Percentiles rank a stretch among this genome's conserved stretches.
These are phyloP conservation scores for Dryadomyces quercus-mongolicae DNA, from an alignment of 2,329 filamentous ascomycete genomes.

Conservation along the genomic window DNA sequence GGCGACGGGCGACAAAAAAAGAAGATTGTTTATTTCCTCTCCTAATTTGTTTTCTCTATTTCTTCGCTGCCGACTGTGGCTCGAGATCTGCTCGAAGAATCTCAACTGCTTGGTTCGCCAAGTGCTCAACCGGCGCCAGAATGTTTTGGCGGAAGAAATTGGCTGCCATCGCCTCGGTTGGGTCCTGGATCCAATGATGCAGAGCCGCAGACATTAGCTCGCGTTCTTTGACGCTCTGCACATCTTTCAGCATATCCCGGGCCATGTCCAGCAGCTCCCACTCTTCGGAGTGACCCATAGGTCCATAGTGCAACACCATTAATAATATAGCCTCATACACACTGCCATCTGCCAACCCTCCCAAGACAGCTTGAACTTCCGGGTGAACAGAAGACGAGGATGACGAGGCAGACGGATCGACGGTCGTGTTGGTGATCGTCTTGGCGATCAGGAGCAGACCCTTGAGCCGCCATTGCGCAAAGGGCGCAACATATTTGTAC, in stretches of 20 bases:
- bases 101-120: conserved; percentile 32
- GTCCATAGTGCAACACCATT: conserved; percentile 31
- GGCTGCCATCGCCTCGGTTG: conserved; percentile 24
- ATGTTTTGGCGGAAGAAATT: conserved; percentile 39
- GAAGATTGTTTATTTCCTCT: not conserved
- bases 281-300: conserved; percentile 27
- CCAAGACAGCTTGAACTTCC: conserved; percentile 19
- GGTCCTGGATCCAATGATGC: conserved; percentile 29
- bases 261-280: conserved; percentile 34
- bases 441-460: conserved; percentile 39
- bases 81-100: conserved; percentile 29
- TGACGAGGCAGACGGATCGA: conserved; percentile 13
- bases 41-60: not conserved
- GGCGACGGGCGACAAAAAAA: too few species aligned
- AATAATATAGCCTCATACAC: conserved; percentile 40
- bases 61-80: not conserved
- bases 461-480: conserved; percentile 37
- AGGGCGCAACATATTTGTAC: conserved; percentile 36
- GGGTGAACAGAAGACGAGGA: conserved; percentile 15
- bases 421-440: conserved; percentile 36
- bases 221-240: conserved; percentile 32
- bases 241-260: conserved; percentile 33
- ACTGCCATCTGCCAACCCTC: conserved; percentile 37
- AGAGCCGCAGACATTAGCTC: conserved; percentile 32
- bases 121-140: conserved; percentile 30